Base-by-base conservation (phyloP, 2,329 filamentous ascomycete species). In the Rhinocladiella similis region DNA sequence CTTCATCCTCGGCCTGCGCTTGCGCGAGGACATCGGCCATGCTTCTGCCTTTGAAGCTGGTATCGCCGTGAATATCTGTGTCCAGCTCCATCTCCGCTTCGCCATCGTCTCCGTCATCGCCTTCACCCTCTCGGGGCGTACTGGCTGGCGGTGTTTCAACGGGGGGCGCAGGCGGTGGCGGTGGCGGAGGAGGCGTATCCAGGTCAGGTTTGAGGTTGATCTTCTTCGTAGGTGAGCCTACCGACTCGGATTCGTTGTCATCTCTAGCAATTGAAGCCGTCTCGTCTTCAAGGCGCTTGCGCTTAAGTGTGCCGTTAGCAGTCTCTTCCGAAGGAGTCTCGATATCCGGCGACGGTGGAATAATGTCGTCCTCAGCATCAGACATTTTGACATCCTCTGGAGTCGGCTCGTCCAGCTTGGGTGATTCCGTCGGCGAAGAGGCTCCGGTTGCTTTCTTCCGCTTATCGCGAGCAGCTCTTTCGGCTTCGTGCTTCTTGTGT, bases 401-500 rank as follows among this genome's bases (percentile, higher is more conserved):
- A 3, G 54, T 58, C 27, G 60, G 55, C 20, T 52, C 62, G 33
- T 63, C 62, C 16, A 61, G 58, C 50, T 63, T 66, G 25, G 63
- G 61, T 51, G 66, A 66, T 53, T 63, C 68, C 18, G 55, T 36
- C 16, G 66, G 60, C 19, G 64, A 61, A 18, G 63, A 47, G 47
- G 65, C 68, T 60, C 63, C 65, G 58, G 69, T 74, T 4, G 25
- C 25, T 27, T 60, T 57, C 53, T 63, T 62, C 1, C 47, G 45
- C 36, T 63, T 69, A 57, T 70, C 75, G 63, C 70, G 75, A 62
- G 78, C 80, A 1, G 78, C 76, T 68, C 84, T 88, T 59, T 82
- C 82, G 70, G 85, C 84, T 63, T 92, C 86, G 61, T 85, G 82
- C 59, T 81, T 85, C 59, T 77, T 79, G 66, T 88, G 90, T 74